Conservation (phyloP, 2,329 filamentous ascomycete genomes). For the Onygenales sp. region DNA sequence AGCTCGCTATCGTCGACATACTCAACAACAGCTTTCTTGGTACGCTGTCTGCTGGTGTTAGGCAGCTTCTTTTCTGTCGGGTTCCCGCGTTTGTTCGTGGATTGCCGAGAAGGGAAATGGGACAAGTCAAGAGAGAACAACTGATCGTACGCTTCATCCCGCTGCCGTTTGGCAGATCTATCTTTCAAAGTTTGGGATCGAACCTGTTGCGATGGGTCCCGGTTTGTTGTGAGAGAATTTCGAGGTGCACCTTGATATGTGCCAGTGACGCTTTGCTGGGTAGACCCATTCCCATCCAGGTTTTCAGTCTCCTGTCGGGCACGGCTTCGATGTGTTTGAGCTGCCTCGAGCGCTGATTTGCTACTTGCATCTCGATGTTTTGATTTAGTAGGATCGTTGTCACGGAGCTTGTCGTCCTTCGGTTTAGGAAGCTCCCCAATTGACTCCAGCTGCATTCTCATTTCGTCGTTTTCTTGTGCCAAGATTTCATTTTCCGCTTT, state of each 20-base stretch:
- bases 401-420: background rate
- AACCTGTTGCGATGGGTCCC: background rate
- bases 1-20: conserved; percentile 17
- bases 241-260: background rate
- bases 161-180: background rate
- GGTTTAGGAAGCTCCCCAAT: conserved; percentile 9
- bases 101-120: background rate
- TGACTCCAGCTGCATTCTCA: conserved; percentile 26
- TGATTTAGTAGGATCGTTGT: background rate
- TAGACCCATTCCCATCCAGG: background rate
- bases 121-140: conserved; percentile 11
- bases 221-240: background rate
- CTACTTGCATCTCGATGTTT: background rate
- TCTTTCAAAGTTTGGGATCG: background rate
- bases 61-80: conserved; percentile 21
- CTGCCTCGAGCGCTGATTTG: background rate
- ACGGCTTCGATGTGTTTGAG: background rate
- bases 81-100: background rate
- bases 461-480: conserved; percentile 28
- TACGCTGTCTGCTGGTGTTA: conserved; percentile 30
- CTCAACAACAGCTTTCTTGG: conserved; percentile 29
- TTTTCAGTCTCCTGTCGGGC: background rate
- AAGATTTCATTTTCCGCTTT: conserved; percentile 31
- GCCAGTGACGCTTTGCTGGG: background rate
- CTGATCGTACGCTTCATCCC: conserved; percentile 10